These are phyloP conservation scores for Anethum foeniculum DNA, from an alignment of 140 eudicot genomes.

Conservation along the genomic window DNA sequence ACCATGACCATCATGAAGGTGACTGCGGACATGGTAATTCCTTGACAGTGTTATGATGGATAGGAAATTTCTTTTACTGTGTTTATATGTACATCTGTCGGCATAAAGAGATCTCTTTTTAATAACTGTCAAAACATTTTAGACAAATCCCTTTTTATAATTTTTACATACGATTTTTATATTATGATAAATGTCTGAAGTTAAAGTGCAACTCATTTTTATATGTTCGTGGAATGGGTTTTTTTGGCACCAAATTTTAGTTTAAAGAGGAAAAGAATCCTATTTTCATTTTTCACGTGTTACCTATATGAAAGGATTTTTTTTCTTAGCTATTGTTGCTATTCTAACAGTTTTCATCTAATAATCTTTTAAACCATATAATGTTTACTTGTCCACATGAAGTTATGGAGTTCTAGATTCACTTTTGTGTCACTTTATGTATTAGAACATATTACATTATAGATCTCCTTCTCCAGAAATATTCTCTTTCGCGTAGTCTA, in stretches of 20 bases:
- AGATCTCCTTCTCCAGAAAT: not conserved
- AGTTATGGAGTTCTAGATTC: not conserved
- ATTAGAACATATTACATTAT: not conserved
- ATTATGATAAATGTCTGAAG: not conserved
- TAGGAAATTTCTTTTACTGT: not conserved
- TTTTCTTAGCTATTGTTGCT: not conserved
- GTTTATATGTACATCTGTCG: not conserved
- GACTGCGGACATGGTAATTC: conserved; percentile 70
- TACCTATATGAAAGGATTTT: not conserved
- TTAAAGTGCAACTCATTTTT: not conserved
- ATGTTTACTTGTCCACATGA: not conserved
- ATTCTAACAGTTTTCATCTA: not conserved
- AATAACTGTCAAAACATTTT: not conserved
- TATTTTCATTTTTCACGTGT: not conserved
- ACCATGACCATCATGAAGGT: conserved; percentile 51
- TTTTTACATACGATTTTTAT: not conserved
- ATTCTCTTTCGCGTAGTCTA: not conserved
- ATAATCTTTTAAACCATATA: not conserved
- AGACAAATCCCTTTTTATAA: not conserved
- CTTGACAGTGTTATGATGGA: not conserved
- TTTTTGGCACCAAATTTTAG: not conserved
- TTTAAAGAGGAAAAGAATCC: too few relatives aligned
- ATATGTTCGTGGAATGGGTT: not conserved
- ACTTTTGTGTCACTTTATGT: not conserved
- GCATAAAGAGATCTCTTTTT: not conserved